Evolutionary conservation across 805 yeast species (phyloP).

Genomic region (Saccharomycodes ludwigii): DNA sequence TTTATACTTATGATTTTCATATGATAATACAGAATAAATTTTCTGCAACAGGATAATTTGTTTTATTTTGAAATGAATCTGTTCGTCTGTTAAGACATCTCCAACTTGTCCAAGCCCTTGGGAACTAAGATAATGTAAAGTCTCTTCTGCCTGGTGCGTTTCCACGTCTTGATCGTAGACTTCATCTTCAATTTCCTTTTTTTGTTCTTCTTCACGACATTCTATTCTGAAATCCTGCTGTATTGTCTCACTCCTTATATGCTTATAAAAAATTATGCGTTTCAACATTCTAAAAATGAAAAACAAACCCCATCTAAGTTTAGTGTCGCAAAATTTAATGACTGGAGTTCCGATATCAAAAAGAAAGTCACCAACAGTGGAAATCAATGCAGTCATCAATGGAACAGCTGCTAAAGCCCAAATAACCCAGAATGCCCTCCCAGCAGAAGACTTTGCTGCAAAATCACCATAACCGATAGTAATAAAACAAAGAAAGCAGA

Average conservation of each 20-base stretch:
- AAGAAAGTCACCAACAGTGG: slow-evolving; percentile 57
- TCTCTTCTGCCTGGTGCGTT: too few relatives aligned
- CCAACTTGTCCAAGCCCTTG: too few relatives aligned
- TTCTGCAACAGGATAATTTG: slow-evolving; percentile 6
- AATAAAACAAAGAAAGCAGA: slow-evolving; percentile 59
- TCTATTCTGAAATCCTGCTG: too few relatives aligned
- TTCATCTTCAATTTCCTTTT: too few relatives aligned
- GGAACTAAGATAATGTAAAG: too few relatives aligned
- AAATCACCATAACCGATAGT: slow-evolving; percentile 83
- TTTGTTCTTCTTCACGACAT: too few relatives aligned
- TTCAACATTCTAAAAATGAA: neutral
- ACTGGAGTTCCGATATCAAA: slow-evolving; percentile 18
- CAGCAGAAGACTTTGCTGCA: slow-evolving; percentile 49
- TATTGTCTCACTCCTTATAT: too few relatives aligned
- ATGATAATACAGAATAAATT: slow-evolving; percentile 14
- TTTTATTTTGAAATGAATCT: too few relatives aligned
- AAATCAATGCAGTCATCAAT: slow-evolving; percentile 68
- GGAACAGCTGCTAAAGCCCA: slow-evolving; percentile 85
- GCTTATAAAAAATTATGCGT: too few relatives aligned
- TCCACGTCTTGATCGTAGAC: too few relatives aligned
- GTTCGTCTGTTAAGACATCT: too few relatives aligned
- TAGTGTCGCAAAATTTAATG: slow-evolving; percentile 5
- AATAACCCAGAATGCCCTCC: slow-evolving; percentile 57
- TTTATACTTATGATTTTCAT: slow-evolving; percentile 10
- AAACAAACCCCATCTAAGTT: neutral